Conservation (phyloP, 2,329 filamentous ascomycete species). For the Grosmannia huntii region DNA sequence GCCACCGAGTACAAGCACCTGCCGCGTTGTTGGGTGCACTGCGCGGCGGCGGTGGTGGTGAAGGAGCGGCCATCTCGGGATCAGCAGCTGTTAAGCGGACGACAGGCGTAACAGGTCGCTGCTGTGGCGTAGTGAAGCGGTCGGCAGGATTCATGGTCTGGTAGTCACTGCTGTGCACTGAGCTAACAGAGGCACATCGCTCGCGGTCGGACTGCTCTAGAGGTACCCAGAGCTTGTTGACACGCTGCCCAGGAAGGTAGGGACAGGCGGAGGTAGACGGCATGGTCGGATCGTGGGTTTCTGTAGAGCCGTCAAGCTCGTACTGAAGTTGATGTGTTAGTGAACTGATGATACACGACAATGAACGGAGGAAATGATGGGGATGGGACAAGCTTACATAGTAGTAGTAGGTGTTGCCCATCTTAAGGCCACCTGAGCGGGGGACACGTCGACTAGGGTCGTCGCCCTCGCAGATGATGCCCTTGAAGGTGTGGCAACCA, state of each 20-base stretch:
- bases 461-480: conserved; percentile 73
- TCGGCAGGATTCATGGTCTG: conserved; percentile 69
- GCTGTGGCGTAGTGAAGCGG: conserved; percentile 59
- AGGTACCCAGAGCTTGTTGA: conserved; percentile 78
- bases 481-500: conserved; percentile 74
- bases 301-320: conserved; percentile 64
- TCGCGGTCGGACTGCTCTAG: conserved; percentile 47
- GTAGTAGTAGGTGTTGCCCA: conserved; percentile 92
- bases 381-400: conserved; percentile 49
- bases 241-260: conserved; percentile 71
- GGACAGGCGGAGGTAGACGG: conserved; percentile 71
- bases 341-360: not conserved
- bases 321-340: conserved; percentile 53
- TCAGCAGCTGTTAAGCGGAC: conserved; percentile 15
- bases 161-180: conserved; percentile 42
- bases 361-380: not conserved
- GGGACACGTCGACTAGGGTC: conserved; percentile 37
- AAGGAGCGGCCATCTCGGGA: conserved; percentile 5
- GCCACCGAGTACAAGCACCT: conserved; percentile 4
- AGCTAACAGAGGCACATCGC: conserved; percentile 54
- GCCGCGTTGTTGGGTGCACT: not conserved
- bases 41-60: not conserved
- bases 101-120: conserved; percentile 32
- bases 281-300: conserved; percentile 60
- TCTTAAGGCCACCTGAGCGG: conserved; percentile 70